Conservation (phyloP, 352 stramenopile genomes). For the Phytophthora cactorum region DNA sequence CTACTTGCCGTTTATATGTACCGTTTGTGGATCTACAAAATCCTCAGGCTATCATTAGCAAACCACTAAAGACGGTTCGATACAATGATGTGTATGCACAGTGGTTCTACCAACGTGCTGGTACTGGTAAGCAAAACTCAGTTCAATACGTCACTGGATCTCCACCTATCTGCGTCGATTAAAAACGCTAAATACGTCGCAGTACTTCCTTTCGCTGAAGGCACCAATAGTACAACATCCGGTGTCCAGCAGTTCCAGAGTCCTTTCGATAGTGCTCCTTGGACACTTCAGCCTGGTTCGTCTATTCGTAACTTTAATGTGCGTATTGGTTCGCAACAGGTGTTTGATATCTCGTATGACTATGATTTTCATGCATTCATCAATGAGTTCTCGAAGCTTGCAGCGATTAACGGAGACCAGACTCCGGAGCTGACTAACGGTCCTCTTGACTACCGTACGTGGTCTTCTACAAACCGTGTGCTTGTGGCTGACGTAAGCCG, state of each 20-base stretch:
- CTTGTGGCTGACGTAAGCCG: too few species aligned
- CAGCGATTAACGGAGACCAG: too few species aligned
- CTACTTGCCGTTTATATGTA: not conserved
- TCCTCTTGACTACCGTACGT: too few species aligned
- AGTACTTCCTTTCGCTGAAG: not conserved
- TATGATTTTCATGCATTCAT: too few species aligned
- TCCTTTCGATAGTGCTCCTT: not conserved
- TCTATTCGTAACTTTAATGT: not conserved
- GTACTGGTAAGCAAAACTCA: not conserved
- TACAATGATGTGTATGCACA: slow-evolving; percentile 14
- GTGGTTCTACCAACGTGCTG: slow-evolving; percentile 13
- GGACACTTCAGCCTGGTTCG: not conserved
- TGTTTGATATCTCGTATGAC: not conserved
- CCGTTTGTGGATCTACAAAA: not conserved
- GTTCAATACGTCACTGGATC: not conserved
- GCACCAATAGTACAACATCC: too few species aligned
- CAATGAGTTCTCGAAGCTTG: too few species aligned
- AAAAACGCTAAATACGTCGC: slow-evolving; percentile 7
- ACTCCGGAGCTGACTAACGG: too few species aligned
- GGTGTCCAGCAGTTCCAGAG: not conserved
- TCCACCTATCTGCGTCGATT: slow-evolving; percentile 3
- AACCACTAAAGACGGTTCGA: slow-evolving; percentile 1
- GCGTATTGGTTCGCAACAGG: not conserved
- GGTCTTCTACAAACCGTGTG: too few species aligned
- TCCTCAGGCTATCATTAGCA: not conserved